phyloP scores from a whole-genome alignment of 2,329 filamentous ascomycete genomes.

The Venturiaceae sp. region DNA sequence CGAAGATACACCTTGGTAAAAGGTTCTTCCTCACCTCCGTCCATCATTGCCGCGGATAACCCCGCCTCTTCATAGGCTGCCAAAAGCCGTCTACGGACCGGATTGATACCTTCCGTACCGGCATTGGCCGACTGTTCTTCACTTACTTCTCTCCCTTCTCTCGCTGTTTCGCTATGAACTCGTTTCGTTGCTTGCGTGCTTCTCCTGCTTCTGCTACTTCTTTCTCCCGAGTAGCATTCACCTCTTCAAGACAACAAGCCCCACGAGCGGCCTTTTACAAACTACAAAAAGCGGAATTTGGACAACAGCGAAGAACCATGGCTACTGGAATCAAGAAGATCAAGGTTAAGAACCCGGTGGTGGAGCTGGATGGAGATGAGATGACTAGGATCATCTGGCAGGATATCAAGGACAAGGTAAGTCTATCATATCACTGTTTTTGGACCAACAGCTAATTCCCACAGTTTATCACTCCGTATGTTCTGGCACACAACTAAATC shows the following conservation, averaged over 20 bases:
- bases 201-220: not conserved
- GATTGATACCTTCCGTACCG: not conserved
- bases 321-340: conserved; percentile 61
- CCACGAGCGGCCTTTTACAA: not conserved
- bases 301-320: conserved; percentile 28
- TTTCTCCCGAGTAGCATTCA: not conserved
- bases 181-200: conserved; percentile 4
- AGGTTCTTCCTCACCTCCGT: not conserved
- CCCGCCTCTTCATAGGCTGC: not conserved
- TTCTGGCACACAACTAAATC: not conserved
- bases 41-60: not conserved
- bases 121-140: not conserved
- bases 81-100: not conserved
- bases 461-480: conserved; percentile 7
- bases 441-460: not conserved
- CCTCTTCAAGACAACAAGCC: not conserved
- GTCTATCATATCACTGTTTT: conserved; percentile 6
- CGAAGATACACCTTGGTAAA: not conserved
- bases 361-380: conserved; percentile 89
- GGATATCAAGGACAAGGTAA: conserved; percentile 89
- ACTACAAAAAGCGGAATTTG: not conserved
- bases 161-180: not conserved
- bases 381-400: conserved; percentile 99
- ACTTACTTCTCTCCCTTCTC: not conserved
- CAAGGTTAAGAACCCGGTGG: conserved; percentile 98